Conservation (phyloP, 2,329 filamentous ascomycete genomes). For the Cladosporium velox region DNA sequence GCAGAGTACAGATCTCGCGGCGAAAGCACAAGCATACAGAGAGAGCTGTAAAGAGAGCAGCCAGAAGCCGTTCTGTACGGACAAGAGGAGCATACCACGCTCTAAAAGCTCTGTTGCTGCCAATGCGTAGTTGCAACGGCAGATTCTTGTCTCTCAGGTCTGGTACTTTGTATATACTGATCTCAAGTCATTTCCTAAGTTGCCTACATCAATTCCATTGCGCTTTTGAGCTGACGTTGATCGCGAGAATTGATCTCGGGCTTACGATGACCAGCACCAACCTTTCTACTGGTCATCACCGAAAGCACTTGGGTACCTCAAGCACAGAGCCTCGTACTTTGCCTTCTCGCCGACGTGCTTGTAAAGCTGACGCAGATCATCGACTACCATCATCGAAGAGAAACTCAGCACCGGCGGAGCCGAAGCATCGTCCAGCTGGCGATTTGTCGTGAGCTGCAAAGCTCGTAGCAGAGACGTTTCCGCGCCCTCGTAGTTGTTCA, state of each 20-base stretch:
- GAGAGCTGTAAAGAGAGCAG: slow-evolving; percentile 23
- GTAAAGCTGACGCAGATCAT: not conserved
- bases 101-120: not conserved
- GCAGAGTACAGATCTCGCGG: slow-evolving; percentile 23
- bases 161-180: not conserved
- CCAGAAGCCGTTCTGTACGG: slow-evolving; percentile 26
- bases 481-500: not conserved
- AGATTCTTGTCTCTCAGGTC: not conserved
- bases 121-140: not conserved
- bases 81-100: slow-evolving; percentile 20
- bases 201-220: not conserved
- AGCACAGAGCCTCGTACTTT: not conserved
- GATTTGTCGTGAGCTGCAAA: not conserved
- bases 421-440: not conserved
- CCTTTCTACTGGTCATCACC: not conserved
- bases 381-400: not conserved
- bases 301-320: not conserved
- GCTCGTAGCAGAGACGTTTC: not conserved
- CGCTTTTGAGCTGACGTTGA: not conserved
- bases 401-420: not conserved
- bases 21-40: slow-evolving; percentile 24
- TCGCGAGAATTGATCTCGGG: not conserved
- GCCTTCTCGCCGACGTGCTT: not conserved
- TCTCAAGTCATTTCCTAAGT: not conserved
- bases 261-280: not conserved